A percentile compares a stretch with the other conserved stretches of the same genome.
Evolutionary conservation across 352 stramenopile species (phyloP).

Genomic region (Elongisporangium senticosum): DNA sequence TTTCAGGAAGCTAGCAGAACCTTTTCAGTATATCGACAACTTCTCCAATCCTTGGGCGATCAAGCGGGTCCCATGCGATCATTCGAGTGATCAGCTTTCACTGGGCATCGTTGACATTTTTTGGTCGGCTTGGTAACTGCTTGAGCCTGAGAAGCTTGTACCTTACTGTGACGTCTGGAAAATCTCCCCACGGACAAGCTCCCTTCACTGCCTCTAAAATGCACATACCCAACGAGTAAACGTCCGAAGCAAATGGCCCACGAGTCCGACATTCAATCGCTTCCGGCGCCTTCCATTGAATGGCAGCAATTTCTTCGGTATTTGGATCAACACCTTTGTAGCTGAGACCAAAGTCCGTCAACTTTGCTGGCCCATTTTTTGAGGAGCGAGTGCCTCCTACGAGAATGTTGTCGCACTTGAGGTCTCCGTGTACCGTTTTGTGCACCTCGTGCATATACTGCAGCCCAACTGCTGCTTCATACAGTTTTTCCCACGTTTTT

Average conservation of each 20-base stretch:
- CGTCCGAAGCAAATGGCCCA: constrained; percentile 10
- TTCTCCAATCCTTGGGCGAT: too few species aligned
- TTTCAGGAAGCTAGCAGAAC: too few species aligned
- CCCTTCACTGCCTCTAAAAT: constrained; percentile 14
- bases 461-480: constrained; percentile 21
- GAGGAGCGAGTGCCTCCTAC: constrained; percentile 17
- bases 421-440: constrained; percentile 52
- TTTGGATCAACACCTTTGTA: not conserved
- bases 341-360: constrained; percentile 22
- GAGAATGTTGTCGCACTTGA: constrained; percentile 76
- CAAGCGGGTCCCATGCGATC: not conserved
- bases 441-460: constrained; percentile 34
- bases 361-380: constrained; percentile 8
- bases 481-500: constrained; percentile 6
- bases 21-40: too few species aligned
- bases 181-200: constrained; percentile 7
- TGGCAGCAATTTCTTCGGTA: not conserved
- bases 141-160: constrained; percentile 7
- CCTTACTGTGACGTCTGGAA: constrained; percentile 2
- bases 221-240: constrained; percentile 20
- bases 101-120: not conserved
- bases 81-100: constrained; percentile 14
- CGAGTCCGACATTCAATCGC: not conserved
- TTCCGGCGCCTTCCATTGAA: constrained; percentile 14
- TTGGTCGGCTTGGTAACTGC: not conserved